Evolutionary conservation across 108 stramenopile genomes (phyloP).

Genomic region (Fragilaria crotonensis): DNA sequence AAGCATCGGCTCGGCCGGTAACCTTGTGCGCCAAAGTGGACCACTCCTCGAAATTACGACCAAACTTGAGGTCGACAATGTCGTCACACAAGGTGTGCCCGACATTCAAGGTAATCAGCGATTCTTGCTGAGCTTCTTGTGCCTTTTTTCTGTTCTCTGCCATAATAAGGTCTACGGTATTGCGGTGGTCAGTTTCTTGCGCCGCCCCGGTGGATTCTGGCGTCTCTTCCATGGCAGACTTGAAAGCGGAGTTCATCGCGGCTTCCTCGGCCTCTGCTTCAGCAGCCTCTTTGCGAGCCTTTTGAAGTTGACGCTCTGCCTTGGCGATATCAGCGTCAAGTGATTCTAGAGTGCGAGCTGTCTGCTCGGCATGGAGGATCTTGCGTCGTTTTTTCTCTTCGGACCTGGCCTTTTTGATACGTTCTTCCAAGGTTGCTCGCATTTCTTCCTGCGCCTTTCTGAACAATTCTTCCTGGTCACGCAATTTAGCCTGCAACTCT

Average conservation of each 20-base stretch:
- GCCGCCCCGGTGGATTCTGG: constrained; percentile 20
- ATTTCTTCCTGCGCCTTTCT: constrained; percentile 1
- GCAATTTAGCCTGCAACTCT: neutral
- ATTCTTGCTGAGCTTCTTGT: constrained; percentile 43
- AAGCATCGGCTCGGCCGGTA: constrained; percentile 55
- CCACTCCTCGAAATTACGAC: constrained; percentile 47
- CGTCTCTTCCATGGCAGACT: constrained; percentile 1
- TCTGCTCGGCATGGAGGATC: constrained; percentile 15
- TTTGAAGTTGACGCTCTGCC: constrained; percentile 22
- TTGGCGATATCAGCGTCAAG: constrained; percentile 29
- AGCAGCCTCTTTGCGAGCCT: constrained; percentile 18
- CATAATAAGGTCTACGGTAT: constrained; percentile 26
- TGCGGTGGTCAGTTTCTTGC: constrained; percentile 22
- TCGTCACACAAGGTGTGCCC: constrained; percentile 1
- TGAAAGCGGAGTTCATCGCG: constrained; percentile 30
- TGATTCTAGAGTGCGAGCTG: constrained; percentile 5
- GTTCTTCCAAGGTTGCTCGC: constrained; percentile 34
- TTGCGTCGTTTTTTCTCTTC: constrained; percentile 5
- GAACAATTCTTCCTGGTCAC: neutral
- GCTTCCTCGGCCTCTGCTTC: constrained; percentile 26
- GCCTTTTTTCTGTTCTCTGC: constrained; percentile 52
- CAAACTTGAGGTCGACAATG: constrained; percentile 17
- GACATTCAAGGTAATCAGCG: constrained; percentile 32
- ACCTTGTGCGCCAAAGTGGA: constrained; percentile 56
- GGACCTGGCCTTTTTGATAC: constrained; percentile 29